Conservation (phyloP, 2,329 filamentous ascomycete genomes). For the Monilinia laxa region DNA sequence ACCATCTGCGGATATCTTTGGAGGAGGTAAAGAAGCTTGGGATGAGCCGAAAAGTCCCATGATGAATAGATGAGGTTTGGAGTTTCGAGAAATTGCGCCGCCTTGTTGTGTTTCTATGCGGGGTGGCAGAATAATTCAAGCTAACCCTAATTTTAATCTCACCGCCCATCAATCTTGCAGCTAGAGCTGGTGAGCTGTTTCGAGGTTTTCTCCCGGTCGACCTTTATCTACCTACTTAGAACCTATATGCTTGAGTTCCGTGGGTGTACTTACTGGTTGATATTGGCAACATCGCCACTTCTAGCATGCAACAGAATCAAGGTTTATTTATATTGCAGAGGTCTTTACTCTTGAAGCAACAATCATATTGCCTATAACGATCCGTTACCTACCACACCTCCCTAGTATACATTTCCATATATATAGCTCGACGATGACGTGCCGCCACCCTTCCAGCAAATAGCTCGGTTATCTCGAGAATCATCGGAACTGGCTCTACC, state of each 20-base stretch:
- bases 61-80: neutral
- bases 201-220: neutral
- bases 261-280: too few relatives aligned
- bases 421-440: conserved; percentile 51
- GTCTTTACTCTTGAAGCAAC: neutral
- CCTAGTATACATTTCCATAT: neutral
- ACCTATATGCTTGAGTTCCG: too few relatives aligned
- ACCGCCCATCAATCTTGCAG: neutral
- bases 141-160: neutral
- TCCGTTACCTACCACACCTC: neutral
- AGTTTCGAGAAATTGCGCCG: neutral
- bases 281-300: neutral
- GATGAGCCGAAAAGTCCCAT: conserved; percentile 53
- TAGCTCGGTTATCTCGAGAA: neutral
- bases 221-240: neutral
- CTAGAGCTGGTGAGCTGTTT: neutral
- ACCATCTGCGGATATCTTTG: conserved; percentile 53
- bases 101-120: neutral
- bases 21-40: conserved; percentile 42
- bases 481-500: neutral
- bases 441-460: conserved; percentile 44
- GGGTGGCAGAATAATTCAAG: conserved; percentile 15
- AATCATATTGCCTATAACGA: neutral
- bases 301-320: neutral
- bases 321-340: neutral